Conservation (phyloP, 1,284 basidiomycete species). For the Puccinia sorghi region DNA sequence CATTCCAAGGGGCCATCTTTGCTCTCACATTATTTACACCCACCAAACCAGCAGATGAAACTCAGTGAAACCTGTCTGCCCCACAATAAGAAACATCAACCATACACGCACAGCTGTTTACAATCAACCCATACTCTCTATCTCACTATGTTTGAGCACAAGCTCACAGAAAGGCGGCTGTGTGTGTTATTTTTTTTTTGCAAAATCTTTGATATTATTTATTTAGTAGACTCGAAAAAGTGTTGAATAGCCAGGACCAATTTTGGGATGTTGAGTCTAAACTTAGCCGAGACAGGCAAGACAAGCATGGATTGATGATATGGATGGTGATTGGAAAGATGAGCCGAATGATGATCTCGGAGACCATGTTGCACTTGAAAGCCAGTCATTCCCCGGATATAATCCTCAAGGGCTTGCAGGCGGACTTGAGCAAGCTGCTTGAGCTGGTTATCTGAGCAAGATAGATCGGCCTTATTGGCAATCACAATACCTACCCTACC, state of each 20-base stretch:
- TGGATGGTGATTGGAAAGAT: background rate
- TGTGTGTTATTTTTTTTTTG: background rate
- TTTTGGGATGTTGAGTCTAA: conserved; percentile 5
- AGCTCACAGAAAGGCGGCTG: no score
- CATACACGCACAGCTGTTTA: no score
- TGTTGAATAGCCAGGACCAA: background rate
- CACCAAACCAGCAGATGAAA: no score
- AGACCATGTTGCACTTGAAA: background rate
- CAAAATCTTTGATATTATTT: background rate
- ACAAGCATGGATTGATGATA: background rate
- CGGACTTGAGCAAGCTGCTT: conserved; percentile 18
- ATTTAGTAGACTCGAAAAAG: background rate
- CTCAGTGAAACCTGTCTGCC: no score
- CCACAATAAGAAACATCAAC: no score
- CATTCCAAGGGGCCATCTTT: no score
- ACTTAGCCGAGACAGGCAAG: conserved; percentile 16
- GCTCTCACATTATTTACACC: no score
- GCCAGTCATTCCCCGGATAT: background rate
- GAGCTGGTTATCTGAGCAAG: conserved; percentile 56
- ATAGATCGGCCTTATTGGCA: conserved; percentile 90
- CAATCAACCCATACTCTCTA: no score
- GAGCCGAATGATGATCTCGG: no score
- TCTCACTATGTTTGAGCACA: no score
- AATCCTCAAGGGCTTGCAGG: conserved; percentile 19
- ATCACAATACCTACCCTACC: conserved; percentile 64